Evolutionary conservation across 2,329 filamentous ascomycete genomes (phyloP).

Genomic region (Ophiostoma perfectum): DNA sequence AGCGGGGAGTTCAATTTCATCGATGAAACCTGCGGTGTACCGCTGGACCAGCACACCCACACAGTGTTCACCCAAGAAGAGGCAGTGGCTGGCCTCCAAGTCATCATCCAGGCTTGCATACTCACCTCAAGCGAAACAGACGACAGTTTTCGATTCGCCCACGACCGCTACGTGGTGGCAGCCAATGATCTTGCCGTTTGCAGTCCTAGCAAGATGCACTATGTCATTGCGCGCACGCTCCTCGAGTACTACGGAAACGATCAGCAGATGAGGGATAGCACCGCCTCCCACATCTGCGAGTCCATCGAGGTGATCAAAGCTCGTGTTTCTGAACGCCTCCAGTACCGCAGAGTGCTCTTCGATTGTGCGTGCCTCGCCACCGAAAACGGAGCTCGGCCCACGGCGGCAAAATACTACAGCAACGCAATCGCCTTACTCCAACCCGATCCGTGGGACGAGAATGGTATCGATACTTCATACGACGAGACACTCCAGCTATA

Average conservation of each 20-base stretch:
- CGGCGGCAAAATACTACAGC: slow-evolving; percentile 75
- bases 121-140: slow-evolving; percentile 77
- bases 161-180: slow-evolving; percentile 80
- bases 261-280: slow-evolving; percentile 60
- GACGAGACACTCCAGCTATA: slow-evolving; percentile 78
- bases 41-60: slow-evolving; percentile 34
- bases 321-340: slow-evolving; percentile 53
- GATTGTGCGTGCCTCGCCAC: slow-evolving; percentile 72
- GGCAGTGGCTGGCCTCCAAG: slow-evolving; percentile 72
- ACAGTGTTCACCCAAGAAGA: slow-evolving; percentile 59
- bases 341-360: slow-evolving; percentile 70
- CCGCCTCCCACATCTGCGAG: slow-evolving; percentile 75
- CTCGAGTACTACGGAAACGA: slow-evolving; percentile 64
- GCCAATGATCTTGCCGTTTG: slow-evolving; percentile 64
- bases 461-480: slow-evolving; percentile 67
- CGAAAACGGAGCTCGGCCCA: slow-evolving; percentile 76
- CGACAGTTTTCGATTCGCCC: slow-evolving; percentile 80
- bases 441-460: slow-evolving; percentile 68
- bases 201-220: slow-evolving; percentile 77
- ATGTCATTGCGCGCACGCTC: slow-evolving; percentile 75
- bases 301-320: slow-evolving; percentile 68
- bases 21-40: slow-evolving; percentile 37
- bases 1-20: slow-evolving; percentile 64
- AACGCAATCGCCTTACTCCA: slow-evolving; percentile 75
- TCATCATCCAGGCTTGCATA: slow-evolving; percentile 72